Evolutionary conservation across 805 yeast species (phyloP).

Genomic region (Soucietia sequanensis): DNA sequence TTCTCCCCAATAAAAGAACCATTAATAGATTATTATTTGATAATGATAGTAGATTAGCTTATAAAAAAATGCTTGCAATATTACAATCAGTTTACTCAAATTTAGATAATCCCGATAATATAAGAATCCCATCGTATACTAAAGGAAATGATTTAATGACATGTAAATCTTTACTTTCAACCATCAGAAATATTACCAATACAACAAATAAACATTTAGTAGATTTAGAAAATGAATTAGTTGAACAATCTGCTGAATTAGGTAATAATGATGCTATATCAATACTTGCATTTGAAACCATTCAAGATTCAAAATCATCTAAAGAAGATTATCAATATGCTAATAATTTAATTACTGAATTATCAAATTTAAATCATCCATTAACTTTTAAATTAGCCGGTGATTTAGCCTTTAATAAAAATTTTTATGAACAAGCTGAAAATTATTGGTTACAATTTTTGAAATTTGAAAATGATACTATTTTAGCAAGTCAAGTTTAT

Average conservation of each 20-base stretch:
- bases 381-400: slow-evolving; percentile 76
- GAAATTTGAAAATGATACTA: slow-evolving; percentile 54
- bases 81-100: slow-evolving; percentile 50
- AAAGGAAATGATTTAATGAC: slow-evolving; percentile 60
- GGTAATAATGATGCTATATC: slow-evolving; percentile 83
- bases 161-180: slow-evolving; percentile 65
- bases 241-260: slow-evolving; percentile 81
- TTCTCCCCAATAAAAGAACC: slow-evolving; percentile 57
- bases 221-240: slow-evolving; percentile 64
- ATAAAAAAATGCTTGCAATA: slow-evolving; percentile 52
- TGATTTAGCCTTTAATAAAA: slow-evolving; percentile 60
- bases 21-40: slow-evolving; percentile 65
- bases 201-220: slow-evolving; percentile 55
- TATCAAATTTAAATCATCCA: slow-evolving; percentile 65
- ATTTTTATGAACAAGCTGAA: slow-evolving; percentile 53
- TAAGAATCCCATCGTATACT: slow-evolving; percentile 45
- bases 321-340: slow-evolving; percentile 66
- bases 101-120: slow-evolving; percentile 39
- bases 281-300: slow-evolving; percentile 64
- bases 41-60: slow-evolving; percentile 56
- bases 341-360: slow-evolving; percentile 51
- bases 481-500: slow-evolving; percentile 69
- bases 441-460: slow-evolving; percentile 59
- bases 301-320: slow-evolving; percentile 25
- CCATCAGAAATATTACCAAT: slow-evolving; percentile 59